Percentiles rank a stretch among this genome's conserved stretches.
These are phyloP conservation scores for Verbascum thapsus DNA, from an alignment of 257 asterid species.

Conservation along the genomic window DNA sequence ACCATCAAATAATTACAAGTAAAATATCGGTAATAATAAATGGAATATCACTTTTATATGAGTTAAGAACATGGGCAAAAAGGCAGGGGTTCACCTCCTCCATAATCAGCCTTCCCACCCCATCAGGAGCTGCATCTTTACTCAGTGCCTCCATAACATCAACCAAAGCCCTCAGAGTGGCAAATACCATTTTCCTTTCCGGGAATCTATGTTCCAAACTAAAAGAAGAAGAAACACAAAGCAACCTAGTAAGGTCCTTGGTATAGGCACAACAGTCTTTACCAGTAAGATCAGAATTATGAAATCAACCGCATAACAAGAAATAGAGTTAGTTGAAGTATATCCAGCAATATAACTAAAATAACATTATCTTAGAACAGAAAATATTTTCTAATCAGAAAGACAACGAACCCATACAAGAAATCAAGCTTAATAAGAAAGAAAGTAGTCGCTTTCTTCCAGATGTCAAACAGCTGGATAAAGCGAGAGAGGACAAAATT, in stretches of 20 bases:
- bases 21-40: slow-evolving; percentile 19
- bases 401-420: slow-evolving; percentile 1
- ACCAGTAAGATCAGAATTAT: slow-evolving; percentile 13
- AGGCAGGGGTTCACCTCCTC: slow-evolving; percentile 69
- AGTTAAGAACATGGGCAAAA: slow-evolving; percentile 23
- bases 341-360: slow-evolving; percentile 16
- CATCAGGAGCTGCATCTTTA: slow-evolving; percentile 75
- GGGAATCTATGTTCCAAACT: slow-evolving; percentile 62
- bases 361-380: slow-evolving; percentile 11
- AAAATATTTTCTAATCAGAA: not conserved
- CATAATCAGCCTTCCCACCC: slow-evolving; percentile 70
- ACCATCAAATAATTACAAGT: slow-evolving; percentile 18
- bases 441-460: not conserved
- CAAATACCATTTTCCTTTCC: slow-evolving; percentile 77
- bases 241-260: slow-evolving; percentile 25
- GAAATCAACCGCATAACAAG: slow-evolving; percentile 21
- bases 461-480: not conserved
- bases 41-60: slow-evolving; percentile 16
- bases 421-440: not conserved
- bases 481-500: not conserved
- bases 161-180: slow-evolving; percentile 86
- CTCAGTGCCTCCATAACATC: slow-evolving; percentile 94
- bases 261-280: slow-evolving; percentile 17
- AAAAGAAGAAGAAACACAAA: slow-evolving; percentile 40
- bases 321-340: not conserved